Evolutionary conservation across 352 stramenopile species (phyloP).

Genomic region (Phytophthora quininea): DNA sequence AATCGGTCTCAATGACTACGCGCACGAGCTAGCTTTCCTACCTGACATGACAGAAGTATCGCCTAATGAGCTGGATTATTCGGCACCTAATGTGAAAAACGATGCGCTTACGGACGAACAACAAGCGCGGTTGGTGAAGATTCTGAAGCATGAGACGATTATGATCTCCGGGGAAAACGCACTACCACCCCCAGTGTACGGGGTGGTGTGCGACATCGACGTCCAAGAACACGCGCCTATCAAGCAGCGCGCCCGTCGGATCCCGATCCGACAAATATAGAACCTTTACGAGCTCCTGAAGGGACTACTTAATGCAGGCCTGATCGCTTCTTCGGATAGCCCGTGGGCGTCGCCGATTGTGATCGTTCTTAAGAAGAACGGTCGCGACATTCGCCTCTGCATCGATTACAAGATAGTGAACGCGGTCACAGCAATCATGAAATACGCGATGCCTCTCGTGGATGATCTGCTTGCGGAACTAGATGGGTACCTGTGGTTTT

Average conservation of each 20-base stretch:
- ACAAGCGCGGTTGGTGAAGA: background rate
- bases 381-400: background rate
- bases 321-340: slow-evolving; percentile 1
- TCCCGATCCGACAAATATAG: background rate
- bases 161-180: slow-evolving; percentile 11
- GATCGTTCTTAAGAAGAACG: slow-evolving; percentile 8
- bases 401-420: slow-evolving; percentile 9
- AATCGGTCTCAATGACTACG: background rate
- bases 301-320: background rate
- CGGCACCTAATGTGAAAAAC: background rate
- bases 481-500: background rate
- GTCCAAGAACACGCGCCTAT: slow-evolving; percentile 1
- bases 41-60: slow-evolving; percentile 3
- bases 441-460: slow-evolving; percentile 1
- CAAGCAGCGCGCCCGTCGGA: slow-evolving; percentile 4
- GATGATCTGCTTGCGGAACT: background rate
- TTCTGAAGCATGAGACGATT: background rate
- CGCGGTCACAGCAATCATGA: background rate
- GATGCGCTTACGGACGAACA: background rate
- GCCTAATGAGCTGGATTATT: slow-evolving; percentile 3
- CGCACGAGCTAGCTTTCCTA: background rate
- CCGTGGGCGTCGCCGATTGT: slow-evolving; percentile 7
- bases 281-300: slow-evolving; percentile 13
- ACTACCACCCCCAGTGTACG: slow-evolving; percentile 4
- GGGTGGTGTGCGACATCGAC: slow-evolving; percentile 8